These are phyloP conservation scores for Russula sp. DNA, from an alignment of 768 basidiomycete species.

Conservation along the genomic window DNA sequence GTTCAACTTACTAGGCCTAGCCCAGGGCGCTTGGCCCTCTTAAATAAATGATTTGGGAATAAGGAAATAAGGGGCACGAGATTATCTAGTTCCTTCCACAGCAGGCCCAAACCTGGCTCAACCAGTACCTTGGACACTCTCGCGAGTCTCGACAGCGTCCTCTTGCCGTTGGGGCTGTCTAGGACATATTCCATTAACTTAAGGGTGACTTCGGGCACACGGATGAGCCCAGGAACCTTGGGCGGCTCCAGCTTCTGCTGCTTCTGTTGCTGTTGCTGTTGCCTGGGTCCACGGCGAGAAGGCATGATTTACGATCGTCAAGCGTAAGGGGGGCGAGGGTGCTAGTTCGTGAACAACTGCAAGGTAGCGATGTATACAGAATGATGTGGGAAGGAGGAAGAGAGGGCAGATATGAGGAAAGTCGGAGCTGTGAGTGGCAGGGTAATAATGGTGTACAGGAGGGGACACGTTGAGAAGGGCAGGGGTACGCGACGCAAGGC, in stretches of 20 bases:
- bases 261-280: slow-evolving; percentile 12
- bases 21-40: slow-evolving; percentile 64
- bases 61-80: slow-evolving; percentile 62
- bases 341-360: slow-evolving; percentile 3
- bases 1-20: slow-evolving; percentile 57
- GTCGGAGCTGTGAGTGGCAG: slow-evolving; percentile 6
- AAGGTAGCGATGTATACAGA: neutral
- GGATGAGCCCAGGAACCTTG: slow-evolving; percentile 48
- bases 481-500: slow-evolving; percentile 15
- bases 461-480: slow-evolving; percentile 23
- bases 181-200: slow-evolving; percentile 45
- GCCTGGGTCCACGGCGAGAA: slow-evolving; percentile 12
- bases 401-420: slow-evolving; percentile 14
- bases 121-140: slow-evolving; percentile 69
- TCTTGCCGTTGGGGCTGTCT: slow-evolving; percentile 56
- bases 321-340: neutral
- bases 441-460: slow-evolving; percentile 15
- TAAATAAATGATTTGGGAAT: slow-evolving; percentile 61
- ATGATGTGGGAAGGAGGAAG: neutral
- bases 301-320: slow-evolving; percentile 10
- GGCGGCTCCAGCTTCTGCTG: slow-evolving; percentile 37
- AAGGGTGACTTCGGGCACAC: slow-evolving; percentile 52
- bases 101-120: slow-evolving; percentile 60
- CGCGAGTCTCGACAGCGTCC: slow-evolving; percentile 61
- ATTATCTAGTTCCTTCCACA: slow-evolving; percentile 77